Evolutionary conservation across 805 yeast genomes (phyloP).

Genomic region (Kluyveromyces lactis): DNA sequence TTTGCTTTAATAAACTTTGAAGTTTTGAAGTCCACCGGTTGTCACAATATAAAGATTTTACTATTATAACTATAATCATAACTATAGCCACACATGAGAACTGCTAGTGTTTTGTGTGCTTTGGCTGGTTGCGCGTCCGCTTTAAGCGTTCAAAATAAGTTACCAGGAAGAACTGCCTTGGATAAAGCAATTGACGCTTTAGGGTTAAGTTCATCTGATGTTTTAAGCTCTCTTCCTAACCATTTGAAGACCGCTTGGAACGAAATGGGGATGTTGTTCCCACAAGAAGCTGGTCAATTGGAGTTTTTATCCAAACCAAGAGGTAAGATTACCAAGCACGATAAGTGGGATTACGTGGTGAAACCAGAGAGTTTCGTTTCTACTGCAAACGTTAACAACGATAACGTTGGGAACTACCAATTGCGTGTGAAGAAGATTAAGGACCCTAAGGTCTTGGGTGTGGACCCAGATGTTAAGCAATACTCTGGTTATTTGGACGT

Average conservation of each 20-base stretch:
- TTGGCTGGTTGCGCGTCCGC: slow-evolving; percentile 4
- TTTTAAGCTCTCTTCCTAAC: slow-evolving; percentile 36
- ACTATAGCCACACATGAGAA: too few species aligned
- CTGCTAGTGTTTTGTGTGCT: background rate
- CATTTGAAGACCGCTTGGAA: slow-evolving; percentile 50
- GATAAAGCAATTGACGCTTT: slow-evolving; percentile 43
- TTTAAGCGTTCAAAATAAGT: slow-evolving; percentile 7
- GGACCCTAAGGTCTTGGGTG: slow-evolving; percentile 59
- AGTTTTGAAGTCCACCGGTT: too few species aligned
- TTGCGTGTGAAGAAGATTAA: slow-evolving; percentile 49
- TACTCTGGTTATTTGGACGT: slow-evolving; percentile 82
- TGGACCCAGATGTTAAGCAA: slow-evolving; percentile 71
- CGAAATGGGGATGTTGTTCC: slow-evolving; percentile 54
- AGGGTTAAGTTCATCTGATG: slow-evolving; percentile 34
- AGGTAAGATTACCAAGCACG: slow-evolving; percentile 20
- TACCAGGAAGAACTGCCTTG: slow-evolving; percentile 25
- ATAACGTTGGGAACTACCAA: slow-evolving; percentile 39
- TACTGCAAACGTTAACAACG: slow-evolving; percentile 15
- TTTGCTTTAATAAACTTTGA: too few species aligned
- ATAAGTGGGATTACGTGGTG: slow-evolving; percentile 25
- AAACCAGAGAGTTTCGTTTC: slow-evolving; percentile 31
- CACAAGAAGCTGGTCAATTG: slow-evolving; percentile 44
- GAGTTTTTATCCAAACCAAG: slow-evolving; percentile 44
- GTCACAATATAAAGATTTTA: too few species aligned
- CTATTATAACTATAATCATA: too few species aligned